A percentile compares a stretch with the other conserved stretches of the same genome.
phyloP scores from a whole-genome alignment of 352 stramenopile species.

The Saprolegnia parasitica region DNA sequence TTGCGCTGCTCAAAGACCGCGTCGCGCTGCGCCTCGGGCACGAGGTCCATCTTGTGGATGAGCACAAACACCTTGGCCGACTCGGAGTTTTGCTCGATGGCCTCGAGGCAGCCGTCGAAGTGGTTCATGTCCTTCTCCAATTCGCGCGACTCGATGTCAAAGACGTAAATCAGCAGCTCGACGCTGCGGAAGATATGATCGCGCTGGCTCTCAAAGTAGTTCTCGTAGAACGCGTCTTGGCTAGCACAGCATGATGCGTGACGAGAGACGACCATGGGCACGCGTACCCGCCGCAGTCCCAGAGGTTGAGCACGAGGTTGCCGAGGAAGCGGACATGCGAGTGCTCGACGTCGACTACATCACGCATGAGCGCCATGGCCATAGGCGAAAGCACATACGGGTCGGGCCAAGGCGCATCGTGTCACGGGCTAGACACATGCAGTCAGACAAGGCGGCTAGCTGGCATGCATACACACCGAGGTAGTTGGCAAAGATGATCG shows the following conservation, averaged over 20 bases:
- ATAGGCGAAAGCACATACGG: conserved; percentile 37
- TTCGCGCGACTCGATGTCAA: conserved; percentile 95
- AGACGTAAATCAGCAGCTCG: conserved; percentile 98
- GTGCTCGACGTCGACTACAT: conserved; percentile 82
- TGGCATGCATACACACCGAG: conserved; percentile 53
- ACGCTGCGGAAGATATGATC: conserved; percentile 99
- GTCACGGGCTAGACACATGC: conserved; percentile 76
- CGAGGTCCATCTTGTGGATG: conserved; percentile 99
- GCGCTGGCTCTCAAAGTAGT: conserved; percentile 98
- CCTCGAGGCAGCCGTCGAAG: conserved; percentile 96
- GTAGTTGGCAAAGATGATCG: conserved; percentile 99
- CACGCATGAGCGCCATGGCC: conserved; percentile 8
- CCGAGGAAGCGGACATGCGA: conserved; percentile 94
- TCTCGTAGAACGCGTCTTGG: conserved; percentile 99
- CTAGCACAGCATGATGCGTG: conserved; percentile 37
- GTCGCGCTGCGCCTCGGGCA: conserved; percentile 83
- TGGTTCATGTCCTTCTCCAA: conserved; percentile 97
- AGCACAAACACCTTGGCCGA: conserved; percentile 99
- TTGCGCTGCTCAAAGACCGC: conserved; percentile 94
- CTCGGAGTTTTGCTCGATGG: conserved; percentile 97
- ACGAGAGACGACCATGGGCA: conserved; percentile 5
- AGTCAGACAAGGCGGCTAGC: neutral
- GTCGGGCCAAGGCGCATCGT: conserved; percentile 97
- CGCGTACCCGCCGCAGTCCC: conserved; percentile 96
- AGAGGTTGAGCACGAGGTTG: conserved; percentile 98